Conservation (phyloP, 148 eudicot species). For the Rhododendron ovatum region DNA sequence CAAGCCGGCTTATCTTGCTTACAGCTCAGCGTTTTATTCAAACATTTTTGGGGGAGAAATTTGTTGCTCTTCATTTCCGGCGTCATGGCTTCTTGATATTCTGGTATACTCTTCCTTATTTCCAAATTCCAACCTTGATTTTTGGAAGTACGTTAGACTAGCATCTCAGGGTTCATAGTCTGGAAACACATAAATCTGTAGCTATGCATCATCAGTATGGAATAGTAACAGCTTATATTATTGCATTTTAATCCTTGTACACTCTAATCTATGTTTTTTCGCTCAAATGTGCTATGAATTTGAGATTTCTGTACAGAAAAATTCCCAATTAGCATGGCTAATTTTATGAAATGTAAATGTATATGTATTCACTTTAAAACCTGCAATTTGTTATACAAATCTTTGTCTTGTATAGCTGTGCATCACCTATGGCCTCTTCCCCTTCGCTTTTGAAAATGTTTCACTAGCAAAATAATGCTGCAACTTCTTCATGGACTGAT, state of each 20-base stretch:
- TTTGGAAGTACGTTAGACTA: neutral
- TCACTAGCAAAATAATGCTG: neutral
- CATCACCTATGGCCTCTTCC: neutral
- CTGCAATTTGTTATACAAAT: neutral
- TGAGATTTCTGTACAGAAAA: neutral
- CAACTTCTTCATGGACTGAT: neutral
- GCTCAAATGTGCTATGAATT: neutral
- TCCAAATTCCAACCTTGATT: neutral
- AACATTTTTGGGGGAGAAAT: conserved; percentile 83
- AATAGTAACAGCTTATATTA: neutral
- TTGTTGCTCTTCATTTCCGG: conserved; percentile 86
- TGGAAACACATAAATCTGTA: neutral
- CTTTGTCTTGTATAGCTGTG: neutral
- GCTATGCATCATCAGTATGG: neutral
- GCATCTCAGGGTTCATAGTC: neutral
- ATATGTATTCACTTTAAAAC: neutral
- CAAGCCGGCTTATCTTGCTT: conserved; percentile 75
- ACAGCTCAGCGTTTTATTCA: conserved; percentile 96
- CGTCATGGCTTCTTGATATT: conserved; percentile 95
- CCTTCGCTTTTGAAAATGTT: neutral
- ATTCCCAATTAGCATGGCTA: neutral
- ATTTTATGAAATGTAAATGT: neutral
- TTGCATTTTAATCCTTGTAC: neutral
- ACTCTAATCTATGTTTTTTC: neutral
- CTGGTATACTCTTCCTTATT: conserved; percentile 51